Evolutionary conservation across 2,329 filamentous ascomycete genomes (phyloP), one percentile per base, ranked within the genome.

Genomic region (Colletotrichum abscissum): DNA sequence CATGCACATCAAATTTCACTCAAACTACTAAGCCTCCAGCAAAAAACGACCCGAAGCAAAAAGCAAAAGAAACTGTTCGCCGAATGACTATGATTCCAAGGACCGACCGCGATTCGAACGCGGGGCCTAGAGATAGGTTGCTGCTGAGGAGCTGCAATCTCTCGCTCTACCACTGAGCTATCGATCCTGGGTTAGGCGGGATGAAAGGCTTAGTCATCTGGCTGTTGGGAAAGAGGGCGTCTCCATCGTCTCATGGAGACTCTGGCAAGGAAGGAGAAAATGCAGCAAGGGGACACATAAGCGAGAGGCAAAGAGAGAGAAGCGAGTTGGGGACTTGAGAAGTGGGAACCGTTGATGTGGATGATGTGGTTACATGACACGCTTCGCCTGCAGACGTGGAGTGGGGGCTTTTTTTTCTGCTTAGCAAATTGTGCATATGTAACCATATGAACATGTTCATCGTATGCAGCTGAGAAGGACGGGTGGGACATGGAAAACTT

Each of bases 81-180:
- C 4, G 2, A 1, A 14, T 26, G 16, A 52, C 8, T 4, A 5
- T 2, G 4, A n/a, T 49, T 42, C n/a, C 58, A 59, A 72, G 70
- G 67, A 73, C 70, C 70, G 67, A 73, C 70, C 70, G 70, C 70
- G 70, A 16, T 73, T 73, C 70, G 70, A 73, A 73, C 70, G 70
- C 70, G 70, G 70, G 70, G 67, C 70, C 70, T 73, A 73, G 70
- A 73, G 70, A 73, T 73, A 72, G 22, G 59, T 42, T 69, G 66
- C 70, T 65, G 35, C 22, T 35, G 14, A 16, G 22, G 16, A 60
- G 35, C 70, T 73, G 70, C 70, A 73, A 73, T 73, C 70, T 73
- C 70, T 73, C 70, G 70, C 70, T 73, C 70, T 73, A 73, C 70
- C 70, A 73, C 67, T 73, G 70, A 73, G 70, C 70, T 73, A 73